Evolutionary conservation across 2,329 filamentous ascomycete species (phyloP).

Genomic region (Pseudogymnoascus sp.): DNA sequence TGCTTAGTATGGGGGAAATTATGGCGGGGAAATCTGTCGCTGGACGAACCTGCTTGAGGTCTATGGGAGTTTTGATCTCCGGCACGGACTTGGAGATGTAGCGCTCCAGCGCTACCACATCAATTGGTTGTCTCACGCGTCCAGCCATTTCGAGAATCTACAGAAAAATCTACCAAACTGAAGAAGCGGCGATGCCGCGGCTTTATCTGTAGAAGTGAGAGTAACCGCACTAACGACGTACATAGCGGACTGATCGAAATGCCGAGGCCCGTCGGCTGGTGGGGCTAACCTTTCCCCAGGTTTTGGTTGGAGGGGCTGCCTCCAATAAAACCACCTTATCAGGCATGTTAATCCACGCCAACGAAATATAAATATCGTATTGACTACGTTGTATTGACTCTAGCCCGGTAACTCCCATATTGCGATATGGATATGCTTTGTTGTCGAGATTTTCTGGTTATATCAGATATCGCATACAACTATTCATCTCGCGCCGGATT

Average conservation of each 20-base stretch:
- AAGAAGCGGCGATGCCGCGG: not conserved
- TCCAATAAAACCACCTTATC: not conserved
- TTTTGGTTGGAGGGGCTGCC: not conserved
- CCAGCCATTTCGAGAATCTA: constrained; percentile 62
- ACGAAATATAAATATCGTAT: not conserved
- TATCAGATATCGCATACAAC: not conserved
- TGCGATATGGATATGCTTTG: not conserved
- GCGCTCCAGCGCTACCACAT: constrained; percentile 68
- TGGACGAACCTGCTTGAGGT: constrained; percentile 73
- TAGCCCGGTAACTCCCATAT: not conserved
- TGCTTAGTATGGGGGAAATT: constrained; percentile 10
- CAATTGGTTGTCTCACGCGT: constrained; percentile 81
- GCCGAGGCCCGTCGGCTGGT: constrained; percentile 7
- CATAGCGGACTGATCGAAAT: not conserved
- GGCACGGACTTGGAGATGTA: constrained; percentile 77
- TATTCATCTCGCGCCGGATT: not conserved
- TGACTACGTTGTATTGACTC: not conserved
- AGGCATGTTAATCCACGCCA: not conserved
- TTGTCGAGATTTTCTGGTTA: not conserved
- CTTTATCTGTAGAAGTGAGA: constrained; percentile 2
- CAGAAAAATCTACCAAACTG: constrained; percentile 29
- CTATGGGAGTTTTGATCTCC: constrained; percentile 72
- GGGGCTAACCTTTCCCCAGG: not conserved
- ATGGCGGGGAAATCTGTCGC: not conserved
- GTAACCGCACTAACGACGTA: constrained; percentile 3